phyloP scores from a whole-genome alignment of 768 basidiomycete genomes.

The Pleurotus platypus region DNA sequence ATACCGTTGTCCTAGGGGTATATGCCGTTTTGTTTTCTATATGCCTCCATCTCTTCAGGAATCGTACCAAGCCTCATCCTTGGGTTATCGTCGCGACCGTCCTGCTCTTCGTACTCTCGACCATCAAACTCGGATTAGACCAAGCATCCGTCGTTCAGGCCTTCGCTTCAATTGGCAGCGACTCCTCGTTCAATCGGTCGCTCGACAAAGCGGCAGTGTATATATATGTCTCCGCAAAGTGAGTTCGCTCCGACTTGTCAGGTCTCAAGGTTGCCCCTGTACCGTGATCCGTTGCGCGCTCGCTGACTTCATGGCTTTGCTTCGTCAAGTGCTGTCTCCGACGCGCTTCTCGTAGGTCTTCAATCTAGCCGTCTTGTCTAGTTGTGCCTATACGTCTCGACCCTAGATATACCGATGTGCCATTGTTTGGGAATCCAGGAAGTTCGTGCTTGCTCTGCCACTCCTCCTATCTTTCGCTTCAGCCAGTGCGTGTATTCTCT shows the following conservation, averaged over 20 bases:
- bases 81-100: neutral
- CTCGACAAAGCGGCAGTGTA: neutral
- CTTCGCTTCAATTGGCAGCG: too few relatives aligned
- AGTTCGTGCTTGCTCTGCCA: constrained; percentile 11
- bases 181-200: neutral
- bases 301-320: neutral
- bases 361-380: too few relatives aligned
- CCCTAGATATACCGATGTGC: constrained; percentile 18
- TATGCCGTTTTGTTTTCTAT: neutral
- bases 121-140: neutral
- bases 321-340: neutral
- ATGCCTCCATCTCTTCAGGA: neutral
- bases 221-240: neutral
- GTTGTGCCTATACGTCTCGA: too few relatives aligned
- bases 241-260: neutral
- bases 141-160: too few relatives aligned
- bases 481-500: constrained; percentile 8
- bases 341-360: neutral
- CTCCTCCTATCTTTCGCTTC: constrained; percentile 7
- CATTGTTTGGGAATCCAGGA: constrained; percentile 15
- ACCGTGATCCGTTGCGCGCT: too few relatives aligned
- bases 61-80: neutral
- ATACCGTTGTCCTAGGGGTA: neutral
- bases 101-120: neutral
- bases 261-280: neutral